These are phyloP conservation scores for Lavandula angustifolia DNA, from an alignment of 257 asterid species.

Conservation along the genomic window DNA sequence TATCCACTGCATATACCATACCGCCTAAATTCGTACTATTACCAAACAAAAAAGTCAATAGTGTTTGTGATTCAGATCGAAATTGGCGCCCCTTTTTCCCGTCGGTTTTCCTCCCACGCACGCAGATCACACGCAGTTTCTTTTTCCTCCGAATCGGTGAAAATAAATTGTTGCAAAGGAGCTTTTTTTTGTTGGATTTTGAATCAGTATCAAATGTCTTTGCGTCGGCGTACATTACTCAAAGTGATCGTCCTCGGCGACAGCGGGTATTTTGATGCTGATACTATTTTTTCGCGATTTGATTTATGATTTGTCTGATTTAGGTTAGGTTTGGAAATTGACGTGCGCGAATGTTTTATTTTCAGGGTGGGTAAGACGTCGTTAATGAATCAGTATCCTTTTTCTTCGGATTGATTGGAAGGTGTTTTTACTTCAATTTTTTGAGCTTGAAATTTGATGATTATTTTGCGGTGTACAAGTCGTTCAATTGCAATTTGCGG, in stretches of 20 bases:
- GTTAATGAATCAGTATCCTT: conserved; percentile 96
- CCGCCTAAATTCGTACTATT: conserved; percentile 34
- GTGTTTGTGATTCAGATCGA: conserved; percentile 53
- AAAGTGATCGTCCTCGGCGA: conserved; percentile 99
- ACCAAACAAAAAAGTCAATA: conserved; percentile 34
- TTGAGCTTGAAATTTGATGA: conserved; percentile 2
- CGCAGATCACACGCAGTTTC: conserved; percentile 8
- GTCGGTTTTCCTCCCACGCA: conserved; percentile 27
- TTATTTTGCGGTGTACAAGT: background rate
- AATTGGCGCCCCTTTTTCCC: conserved; percentile 80
- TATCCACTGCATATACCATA: conserved; percentile 5
- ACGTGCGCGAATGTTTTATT: conserved; percentile 22
- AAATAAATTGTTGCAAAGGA: conserved; percentile 12
- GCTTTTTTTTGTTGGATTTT: conserved; percentile 17
- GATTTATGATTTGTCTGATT: conserved; percentile 21
- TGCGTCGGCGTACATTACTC: conserved; percentile 89
- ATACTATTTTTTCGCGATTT: conserved; percentile 6
- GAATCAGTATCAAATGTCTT: conserved; percentile 59
- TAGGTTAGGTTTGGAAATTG: conserved; percentile 27
- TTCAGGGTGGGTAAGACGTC: conserved; percentile 98
- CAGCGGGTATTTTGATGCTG: conserved; percentile 67
- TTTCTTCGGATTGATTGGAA: conserved; percentile 21
- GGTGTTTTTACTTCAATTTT: conserved; percentile 8
- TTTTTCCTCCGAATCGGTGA: conserved; percentile 18
- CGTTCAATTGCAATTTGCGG: conserved; percentile 15